Base-by-base conservation (phyloP, 768 basidiomycete genomes). In the Termitomyces sp. region DNA sequence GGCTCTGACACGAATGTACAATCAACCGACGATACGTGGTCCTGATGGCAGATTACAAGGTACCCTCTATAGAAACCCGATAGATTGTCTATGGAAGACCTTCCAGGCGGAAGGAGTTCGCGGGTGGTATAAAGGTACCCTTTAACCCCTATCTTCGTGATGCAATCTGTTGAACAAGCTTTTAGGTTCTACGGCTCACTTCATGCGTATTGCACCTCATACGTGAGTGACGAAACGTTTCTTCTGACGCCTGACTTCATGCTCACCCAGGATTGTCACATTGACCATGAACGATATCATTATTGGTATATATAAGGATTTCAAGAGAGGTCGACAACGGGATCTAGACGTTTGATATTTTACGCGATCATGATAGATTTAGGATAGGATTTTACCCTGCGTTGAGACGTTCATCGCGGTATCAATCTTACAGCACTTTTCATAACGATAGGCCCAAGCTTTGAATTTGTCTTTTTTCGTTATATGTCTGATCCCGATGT, bases 1-100 rank as follows among this genome's bases (percentile, higher is more conserved):
- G 84, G 88, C 91, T 51, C 72, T 98, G 50, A 98, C 97, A 7
- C 81, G 97, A 57, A 86, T 98, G 82, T 99, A 98, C 71, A 98
- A 98, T 68, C 97, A 96, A 77, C 90, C 92, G 10, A 94, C 92
- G 0, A 78, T 77, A 63, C 74, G 75, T 46, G 78, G 85, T 37
- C 85, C 88, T 2, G 79, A 88, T 63, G 94, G 94, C 34, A 85
- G 76, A 63, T 68, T 82, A 29, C 81, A 84, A 60, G 95, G 94
- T 13, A 75, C 84, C 1, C 73, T 95, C 20, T 97, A 98, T 74
- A 90, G 81, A 70, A 94, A 90, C 67, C 95, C 95, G 4, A 86
- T 98, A 65, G 94, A 98, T 65, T 98, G 96, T 74, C 76, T 99
- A 51, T 96, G 90, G 92, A 98, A 97, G 78, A 99, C 97, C 0